Percentiles rank a stretch among this genome's conserved stretches.
Conservation (phyloP, 2,329 filamentous ascomycete species). For the Venturia oleaginea region DNA sequence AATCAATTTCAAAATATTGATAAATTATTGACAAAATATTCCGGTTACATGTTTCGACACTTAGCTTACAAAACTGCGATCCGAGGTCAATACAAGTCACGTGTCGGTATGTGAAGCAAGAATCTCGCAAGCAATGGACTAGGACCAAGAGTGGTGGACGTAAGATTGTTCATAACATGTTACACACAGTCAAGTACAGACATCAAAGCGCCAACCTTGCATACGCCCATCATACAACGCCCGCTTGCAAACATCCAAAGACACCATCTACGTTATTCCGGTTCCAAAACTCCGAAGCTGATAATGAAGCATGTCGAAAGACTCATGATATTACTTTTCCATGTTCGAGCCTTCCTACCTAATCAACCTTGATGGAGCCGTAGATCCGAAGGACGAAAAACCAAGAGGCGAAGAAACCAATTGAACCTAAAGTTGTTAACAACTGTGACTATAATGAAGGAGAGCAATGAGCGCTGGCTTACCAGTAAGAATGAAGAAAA, state of each 20-base stretch:
- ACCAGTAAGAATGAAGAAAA: constrained; percentile 94
- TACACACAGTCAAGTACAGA: background rate
- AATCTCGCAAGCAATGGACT: too few relatives aligned
- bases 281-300: background rate
- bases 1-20: background rate
- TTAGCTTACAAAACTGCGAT: background rate
- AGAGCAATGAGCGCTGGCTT: constrained; percentile 30
- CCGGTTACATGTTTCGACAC: background rate
- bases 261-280: background rate
- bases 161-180: background rate
- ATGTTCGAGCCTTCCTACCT: constrained; percentile 13
- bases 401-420: constrained; percentile 94
- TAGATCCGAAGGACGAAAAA: constrained; percentile 92
- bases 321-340: background rate
- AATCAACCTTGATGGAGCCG: constrained; percentile 96
- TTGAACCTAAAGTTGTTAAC: constrained; percentile 55
- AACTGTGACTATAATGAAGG: constrained; percentile 16
- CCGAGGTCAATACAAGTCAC: background rate
- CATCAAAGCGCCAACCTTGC: background rate
- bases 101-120: background rate
- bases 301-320: background rate
- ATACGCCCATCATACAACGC: background rate
- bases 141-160: background rate
- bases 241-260: background rate
- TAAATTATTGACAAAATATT: background rate